Conservation (phyloP, 1,284 basidiomycete species). For the Ustilago cynodontis region DNA sequence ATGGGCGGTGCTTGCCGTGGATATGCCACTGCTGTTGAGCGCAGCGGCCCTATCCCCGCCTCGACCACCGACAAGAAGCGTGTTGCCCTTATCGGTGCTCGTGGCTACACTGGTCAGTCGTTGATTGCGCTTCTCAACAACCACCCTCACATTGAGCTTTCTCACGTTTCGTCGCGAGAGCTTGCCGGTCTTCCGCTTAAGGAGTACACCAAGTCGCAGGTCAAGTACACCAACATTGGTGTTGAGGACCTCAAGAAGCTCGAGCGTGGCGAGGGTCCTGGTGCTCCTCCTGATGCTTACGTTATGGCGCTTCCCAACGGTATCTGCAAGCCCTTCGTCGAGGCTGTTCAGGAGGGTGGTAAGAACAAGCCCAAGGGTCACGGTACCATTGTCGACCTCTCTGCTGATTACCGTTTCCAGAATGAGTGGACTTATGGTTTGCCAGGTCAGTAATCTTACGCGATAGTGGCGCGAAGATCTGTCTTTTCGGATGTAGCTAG, state of each 20-base stretch:
- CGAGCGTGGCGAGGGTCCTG: conserved; percentile 62
- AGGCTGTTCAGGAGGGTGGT: conserved; percentile 84
- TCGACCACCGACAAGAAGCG: conserved; percentile 80
- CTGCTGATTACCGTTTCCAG: conserved; percentile 96
- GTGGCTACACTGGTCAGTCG: conserved; percentile 94
- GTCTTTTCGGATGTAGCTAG: background rate
- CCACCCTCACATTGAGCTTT: conserved; percentile 88
- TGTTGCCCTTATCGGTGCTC: conserved; percentile 93
- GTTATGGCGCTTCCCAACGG: conserved; percentile 98
- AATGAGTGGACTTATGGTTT: conserved; percentile 95
- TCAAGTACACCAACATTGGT: conserved; percentile 72
- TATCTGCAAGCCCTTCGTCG: conserved; percentile 95
- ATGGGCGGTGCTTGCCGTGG: conserved; percentile 52
- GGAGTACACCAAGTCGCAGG: conserved; percentile 82
- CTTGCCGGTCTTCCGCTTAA: conserved; percentile 85
- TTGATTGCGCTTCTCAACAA: conserved; percentile 84
- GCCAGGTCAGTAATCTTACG: conserved; percentile 82
- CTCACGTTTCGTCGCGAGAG: conserved; percentile 95
- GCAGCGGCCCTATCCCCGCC: conserved; percentile 71
- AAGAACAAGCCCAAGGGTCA: conserved; percentile 77
- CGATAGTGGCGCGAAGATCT: background rate
- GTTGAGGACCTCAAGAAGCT: conserved; percentile 67
- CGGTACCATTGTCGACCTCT: conserved; percentile 81
- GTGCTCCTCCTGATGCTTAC: conserved; percentile 68
- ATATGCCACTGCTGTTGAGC: conserved; percentile 73